Conservation (phyloP, 208 protist species). For the Trypanosoma boissoni region DNA sequence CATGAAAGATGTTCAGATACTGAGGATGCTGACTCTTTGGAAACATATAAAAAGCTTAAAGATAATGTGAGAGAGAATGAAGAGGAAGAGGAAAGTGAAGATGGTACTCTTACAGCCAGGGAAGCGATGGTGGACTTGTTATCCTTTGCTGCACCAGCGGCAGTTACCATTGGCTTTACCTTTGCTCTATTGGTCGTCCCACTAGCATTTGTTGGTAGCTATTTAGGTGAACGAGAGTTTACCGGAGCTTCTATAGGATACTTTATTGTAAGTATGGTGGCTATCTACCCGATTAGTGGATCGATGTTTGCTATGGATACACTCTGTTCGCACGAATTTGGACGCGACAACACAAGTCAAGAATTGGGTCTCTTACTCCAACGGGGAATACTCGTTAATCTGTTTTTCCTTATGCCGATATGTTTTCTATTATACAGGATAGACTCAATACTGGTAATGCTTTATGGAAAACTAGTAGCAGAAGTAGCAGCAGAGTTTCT, state of each 20-base stretch:
- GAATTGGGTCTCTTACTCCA: conserved; percentile 77
- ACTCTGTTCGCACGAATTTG: conserved; percentile 82
- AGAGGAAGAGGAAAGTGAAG: conserved; percentile 36
- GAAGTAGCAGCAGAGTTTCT: conserved; percentile 62
- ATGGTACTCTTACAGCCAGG: conserved; percentile 39
- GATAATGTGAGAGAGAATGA: conserved; percentile 16
- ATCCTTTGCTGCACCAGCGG: conserved; percentile 57
- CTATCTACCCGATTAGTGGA: conserved; percentile 74
- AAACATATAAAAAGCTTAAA: conserved; percentile 13
- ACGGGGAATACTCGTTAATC: conserved; percentile 72
- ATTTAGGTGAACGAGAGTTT: conserved; percentile 58
- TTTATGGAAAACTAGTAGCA: conserved; percentile 63
- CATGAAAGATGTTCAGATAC: conserved; percentile 8
- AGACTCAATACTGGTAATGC: conserved; percentile 30
- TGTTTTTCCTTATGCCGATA: conserved; percentile 52
- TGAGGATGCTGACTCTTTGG: background rate
- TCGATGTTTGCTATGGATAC: conserved; percentile 85
- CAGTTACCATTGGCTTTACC: conserved; percentile 73
- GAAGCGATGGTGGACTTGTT: conserved; percentile 49
- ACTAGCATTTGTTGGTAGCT: conserved; percentile 73
- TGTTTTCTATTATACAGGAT: conserved; percentile 56
- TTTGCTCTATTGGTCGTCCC: conserved; percentile 76
- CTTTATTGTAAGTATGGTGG: conserved; percentile 70
- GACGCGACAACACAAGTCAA: conserved; percentile 59
- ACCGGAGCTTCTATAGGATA: conserved; percentile 79